Evolutionary conservation across 2,329 filamentous ascomycete species (phyloP).

Genomic region (Penicillium janthinellum): DNA sequence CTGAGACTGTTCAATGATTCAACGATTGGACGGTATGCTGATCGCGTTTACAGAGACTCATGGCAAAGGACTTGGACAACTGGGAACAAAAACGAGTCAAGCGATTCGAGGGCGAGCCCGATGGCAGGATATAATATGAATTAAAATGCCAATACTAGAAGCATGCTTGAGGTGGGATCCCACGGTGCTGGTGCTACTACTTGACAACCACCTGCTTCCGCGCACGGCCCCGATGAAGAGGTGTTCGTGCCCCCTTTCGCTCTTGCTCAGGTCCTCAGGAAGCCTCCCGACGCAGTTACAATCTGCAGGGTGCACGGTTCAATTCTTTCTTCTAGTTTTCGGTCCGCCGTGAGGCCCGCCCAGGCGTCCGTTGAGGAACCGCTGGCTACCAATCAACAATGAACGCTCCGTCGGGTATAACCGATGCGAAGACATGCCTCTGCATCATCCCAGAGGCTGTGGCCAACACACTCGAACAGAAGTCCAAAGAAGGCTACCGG

Average conservation of each 20-base stretch:
- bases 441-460: neutral
- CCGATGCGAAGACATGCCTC: neutral
- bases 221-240: neutral
- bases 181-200: neutral
- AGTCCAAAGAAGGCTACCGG: neutral
- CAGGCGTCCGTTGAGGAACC: neutral
- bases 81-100: slow-evolving; percentile 98
- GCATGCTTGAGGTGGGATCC: neutral
- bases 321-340: neutral
- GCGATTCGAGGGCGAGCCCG: slow-evolving; percentile 83
- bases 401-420: neutral
- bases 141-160: neutral
- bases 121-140: slow-evolving; percentile 68
- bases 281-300: neutral
- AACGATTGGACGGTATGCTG: slow-evolving; percentile 12
- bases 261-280: neutral
- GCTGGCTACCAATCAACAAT: neutral
- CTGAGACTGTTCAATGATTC: neutral
- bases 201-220: neutral
- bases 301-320: neutral
- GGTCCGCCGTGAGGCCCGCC: neutral
- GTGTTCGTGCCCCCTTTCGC: neutral
- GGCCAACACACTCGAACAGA: neutral
- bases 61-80: slow-evolving; percentile 87
- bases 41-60: slow-evolving; percentile 61